Percentiles rank a stretch among this genome's conserved stretches.
These are phyloP conservation scores for Danielia oregonensis DNA, from an alignment of 805 yeast genomes.

Conservation along the genomic window DNA sequence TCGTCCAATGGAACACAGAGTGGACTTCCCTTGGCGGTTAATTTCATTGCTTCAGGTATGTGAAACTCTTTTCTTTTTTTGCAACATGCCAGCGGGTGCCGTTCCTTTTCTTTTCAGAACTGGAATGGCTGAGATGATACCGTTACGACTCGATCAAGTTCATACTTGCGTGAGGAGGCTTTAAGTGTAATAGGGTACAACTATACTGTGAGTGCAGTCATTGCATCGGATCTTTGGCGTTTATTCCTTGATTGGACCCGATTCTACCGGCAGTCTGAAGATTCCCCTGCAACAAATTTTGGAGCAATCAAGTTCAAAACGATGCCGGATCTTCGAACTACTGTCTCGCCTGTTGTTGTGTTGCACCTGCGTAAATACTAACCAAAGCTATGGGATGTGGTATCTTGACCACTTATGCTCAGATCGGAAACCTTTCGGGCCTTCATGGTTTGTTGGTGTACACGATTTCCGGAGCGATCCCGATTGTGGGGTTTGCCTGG, in stretches of 20 bases:
- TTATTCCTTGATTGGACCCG: too few relatives aligned
- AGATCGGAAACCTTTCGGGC: constrained; percentile 83
- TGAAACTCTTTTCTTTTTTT: constrained; percentile 15
- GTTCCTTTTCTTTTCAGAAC: constrained; percentile 20
- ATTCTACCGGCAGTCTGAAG: too few relatives aligned
- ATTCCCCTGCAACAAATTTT: too few relatives aligned
- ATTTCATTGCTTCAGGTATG: constrained; percentile 88
- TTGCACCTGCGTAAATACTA: too few relatives aligned
- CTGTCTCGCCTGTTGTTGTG: too few relatives aligned
- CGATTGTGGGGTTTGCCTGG: constrained; percentile 77
- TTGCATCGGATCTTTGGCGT: too few relatives aligned
- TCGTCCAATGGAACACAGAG: constrained; percentile 77
- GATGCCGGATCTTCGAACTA: too few relatives aligned
- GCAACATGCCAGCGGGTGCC: constrained; percentile 46
- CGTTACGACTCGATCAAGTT: constrained; percentile 80
- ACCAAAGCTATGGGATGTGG: constrained; percentile 81
- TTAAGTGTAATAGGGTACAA: too few relatives aligned
- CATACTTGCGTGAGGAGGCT: constrained; percentile 77
- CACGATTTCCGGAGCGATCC: constrained; percentile 74
- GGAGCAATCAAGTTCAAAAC: too few relatives aligned
- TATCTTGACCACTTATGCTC: constrained; percentile 77
- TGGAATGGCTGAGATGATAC: constrained; percentile 62
- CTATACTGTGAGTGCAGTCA: constrained; percentile 1
- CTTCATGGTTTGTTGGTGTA: constrained; percentile 84
- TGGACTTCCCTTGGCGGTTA: constrained; percentile 78